Evolutionary conservation across 1,284 basidiomycete genomes (phyloP).

Genomic region (Cystobasidium slooffiae): DNA sequence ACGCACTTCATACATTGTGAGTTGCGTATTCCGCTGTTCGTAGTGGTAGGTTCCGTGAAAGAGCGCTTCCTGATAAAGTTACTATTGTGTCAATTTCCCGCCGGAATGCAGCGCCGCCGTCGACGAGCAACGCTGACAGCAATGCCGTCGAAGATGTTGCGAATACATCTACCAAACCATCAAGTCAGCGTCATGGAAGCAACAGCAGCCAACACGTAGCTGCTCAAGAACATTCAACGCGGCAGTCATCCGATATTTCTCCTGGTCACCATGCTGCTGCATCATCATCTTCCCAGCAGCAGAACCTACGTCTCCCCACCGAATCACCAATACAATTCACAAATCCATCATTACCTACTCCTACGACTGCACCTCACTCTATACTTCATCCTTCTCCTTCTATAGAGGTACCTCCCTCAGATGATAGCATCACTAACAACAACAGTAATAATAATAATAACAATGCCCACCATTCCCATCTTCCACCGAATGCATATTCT

Average conservation of each 20-base stretch:
- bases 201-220: background rate
- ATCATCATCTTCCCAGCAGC: background rate
- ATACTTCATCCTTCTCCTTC: slow-evolving; percentile 13
- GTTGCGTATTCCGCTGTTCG: background rate
- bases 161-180: background rate
- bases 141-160: background rate
- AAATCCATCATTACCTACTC: background rate
- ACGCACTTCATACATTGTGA: slow-evolving; percentile 38
- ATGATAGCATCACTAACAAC: background rate
- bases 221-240: background rate
- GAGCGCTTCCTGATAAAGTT: background rate
- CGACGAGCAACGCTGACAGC: background rate
- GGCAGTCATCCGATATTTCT: background rate
- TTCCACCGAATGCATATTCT: slow-evolving; percentile 19
- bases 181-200: background rate
- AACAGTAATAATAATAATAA: background rate
- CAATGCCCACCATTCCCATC: background rate
- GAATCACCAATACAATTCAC: background rate
- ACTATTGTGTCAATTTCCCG: background rate
- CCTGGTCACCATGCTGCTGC: background rate
- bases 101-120: background rate
- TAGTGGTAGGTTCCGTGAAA: background rate
- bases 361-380: background rate
- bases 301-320: background rate
- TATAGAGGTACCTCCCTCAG: slow-evolving; percentile 15